These are phyloP conservation scores for Pseudotsuga menziesii DNA, from an alignment of 75 land plant species.

Conservation along the genomic window DNA sequence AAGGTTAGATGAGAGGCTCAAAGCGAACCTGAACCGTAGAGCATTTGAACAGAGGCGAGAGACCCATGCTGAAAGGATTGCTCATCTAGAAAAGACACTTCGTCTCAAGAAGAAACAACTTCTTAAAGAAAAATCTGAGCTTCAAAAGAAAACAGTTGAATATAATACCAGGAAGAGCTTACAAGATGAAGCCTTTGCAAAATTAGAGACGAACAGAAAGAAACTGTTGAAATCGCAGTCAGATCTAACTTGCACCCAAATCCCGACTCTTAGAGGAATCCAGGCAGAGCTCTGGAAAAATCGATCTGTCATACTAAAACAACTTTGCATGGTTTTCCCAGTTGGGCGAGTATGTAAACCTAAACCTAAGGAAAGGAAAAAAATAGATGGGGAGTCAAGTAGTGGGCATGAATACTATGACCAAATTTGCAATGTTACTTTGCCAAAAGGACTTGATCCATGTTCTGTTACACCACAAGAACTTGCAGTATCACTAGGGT, in stretches of 20 bases:
- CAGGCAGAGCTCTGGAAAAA: neutral
- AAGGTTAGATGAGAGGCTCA: no score
- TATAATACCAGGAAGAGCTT: conserved; percentile 35
- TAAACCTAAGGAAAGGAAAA: no score
- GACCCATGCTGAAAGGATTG: conserved; percentile 48
- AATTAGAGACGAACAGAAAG: neutral
- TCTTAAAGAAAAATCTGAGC: conserved; percentile 50
- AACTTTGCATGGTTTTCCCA: no score
- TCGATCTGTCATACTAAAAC: no score
- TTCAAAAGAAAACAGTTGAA: conserved; percentile 43
- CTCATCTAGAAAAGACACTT: conserved; percentile 49
- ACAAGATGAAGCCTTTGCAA: conserved; percentile 20
- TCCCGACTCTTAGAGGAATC: neutral
- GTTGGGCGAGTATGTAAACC: no score
- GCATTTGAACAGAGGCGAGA: conserved; percentile 61
- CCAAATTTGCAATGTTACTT: no score
- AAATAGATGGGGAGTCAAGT: no score
- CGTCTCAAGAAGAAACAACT: conserved; percentile 34
- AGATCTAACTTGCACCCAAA: neutral
- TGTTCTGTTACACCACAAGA: no score
- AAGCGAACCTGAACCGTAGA: conserved; percentile 39
- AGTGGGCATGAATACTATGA: no score
- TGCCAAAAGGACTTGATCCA: no score
- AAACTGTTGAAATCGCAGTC: neutral
- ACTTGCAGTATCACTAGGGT: no score